A percentile compares a stretch with the other conserved stretches of the same genome.
These are phyloP conservation scores for Gastrodia elata DNA, from an alignment of 106 monocot genomes.

Conservation along the genomic window DNA sequence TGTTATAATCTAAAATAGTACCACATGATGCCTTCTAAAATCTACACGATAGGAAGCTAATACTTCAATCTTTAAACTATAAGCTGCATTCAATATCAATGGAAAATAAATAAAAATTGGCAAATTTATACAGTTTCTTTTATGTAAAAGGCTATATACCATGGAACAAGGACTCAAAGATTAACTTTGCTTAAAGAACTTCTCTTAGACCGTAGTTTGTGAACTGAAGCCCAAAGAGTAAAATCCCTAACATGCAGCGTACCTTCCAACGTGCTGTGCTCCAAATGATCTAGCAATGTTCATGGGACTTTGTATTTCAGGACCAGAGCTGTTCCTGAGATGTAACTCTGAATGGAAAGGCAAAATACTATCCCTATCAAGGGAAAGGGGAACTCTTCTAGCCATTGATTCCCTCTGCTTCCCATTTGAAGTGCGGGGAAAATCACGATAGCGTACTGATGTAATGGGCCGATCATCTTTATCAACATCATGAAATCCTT, in stretches of 20 bases:
- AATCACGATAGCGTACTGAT: constrained; percentile 19
- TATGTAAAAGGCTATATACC: too few species aligned
- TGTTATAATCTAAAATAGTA: too few species aligned
- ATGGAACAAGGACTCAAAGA: too few species aligned
- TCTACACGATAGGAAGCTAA: too few species aligned
- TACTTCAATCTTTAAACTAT: too few species aligned
- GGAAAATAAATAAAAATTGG: too few species aligned
- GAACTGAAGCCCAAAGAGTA: background rate
- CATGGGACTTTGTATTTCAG: constrained; percentile 27
- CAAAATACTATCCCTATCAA: constrained; percentile 27
- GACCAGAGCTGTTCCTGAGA: constrained; percentile 12
- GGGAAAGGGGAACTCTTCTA: constrained; percentile 15
- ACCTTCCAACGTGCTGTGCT: constrained; percentile 35
- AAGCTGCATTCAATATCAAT: too few species aligned
- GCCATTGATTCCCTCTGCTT: constrained; percentile 15
- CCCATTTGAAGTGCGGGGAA: constrained; percentile 14
- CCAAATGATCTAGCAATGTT: constrained; percentile 10
- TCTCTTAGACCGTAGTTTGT: too few species aligned
- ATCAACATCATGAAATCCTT: constrained; percentile 21
- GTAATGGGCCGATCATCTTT: constrained; percentile 17
- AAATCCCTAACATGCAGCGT: constrained; percentile 2
- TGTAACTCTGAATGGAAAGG: constrained; percentile 23
- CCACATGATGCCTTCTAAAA: too few species aligned
- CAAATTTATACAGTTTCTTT: too few species aligned
- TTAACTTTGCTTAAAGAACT: too few species aligned